Conservation (phyloP, 2,329 filamentous ascomycete species). For the Ophiosphaerella korrae region DNA sequence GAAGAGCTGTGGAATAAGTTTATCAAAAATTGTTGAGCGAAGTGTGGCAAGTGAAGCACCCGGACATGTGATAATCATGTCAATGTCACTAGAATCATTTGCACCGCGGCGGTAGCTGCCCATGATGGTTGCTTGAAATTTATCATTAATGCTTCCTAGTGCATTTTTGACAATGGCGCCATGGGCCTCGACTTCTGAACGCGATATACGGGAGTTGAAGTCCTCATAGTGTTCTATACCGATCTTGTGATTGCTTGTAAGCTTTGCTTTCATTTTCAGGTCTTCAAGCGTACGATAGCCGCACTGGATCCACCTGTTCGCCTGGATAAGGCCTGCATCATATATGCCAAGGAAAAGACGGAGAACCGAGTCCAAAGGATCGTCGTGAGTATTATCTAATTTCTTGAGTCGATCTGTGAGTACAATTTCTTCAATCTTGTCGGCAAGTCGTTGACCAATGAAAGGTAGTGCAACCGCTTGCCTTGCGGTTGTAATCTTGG, state of each 20-base stretch:
- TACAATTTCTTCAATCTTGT: conserved; percentile 89
- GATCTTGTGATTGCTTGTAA: conserved; percentile 73
- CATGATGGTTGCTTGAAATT: conserved; percentile 73
- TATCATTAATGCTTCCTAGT: conserved; percentile 64
- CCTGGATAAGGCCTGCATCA: conserved; percentile 72
- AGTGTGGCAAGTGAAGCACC: conserved; percentile 62
- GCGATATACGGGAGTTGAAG: conserved; percentile 77
- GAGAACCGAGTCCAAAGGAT: conserved; percentile 69
- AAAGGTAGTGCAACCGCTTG: conserved; percentile 71
- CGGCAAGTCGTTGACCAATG: conserved; percentile 74
- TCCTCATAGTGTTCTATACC: conserved; percentile 82
- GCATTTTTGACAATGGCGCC: conserved; percentile 66
- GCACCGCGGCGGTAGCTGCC: conserved; percentile 87
- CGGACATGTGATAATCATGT: conserved; percentile 78
- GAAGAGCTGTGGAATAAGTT: conserved; percentile 67
- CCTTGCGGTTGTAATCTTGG: conserved; percentile 68
- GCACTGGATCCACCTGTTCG: conserved; percentile 75
- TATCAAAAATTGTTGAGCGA: conserved; percentile 64
- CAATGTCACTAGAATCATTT: conserved; percentile 77
- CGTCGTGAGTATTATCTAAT: conserved; percentile 71
- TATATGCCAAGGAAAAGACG: conserved; percentile 79
- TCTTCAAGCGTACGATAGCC: conserved; percentile 79
- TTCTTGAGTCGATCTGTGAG: conserved; percentile 72
- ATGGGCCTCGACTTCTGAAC: conserved; percentile 74
- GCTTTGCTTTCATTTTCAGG: conserved; percentile 62